These are phyloP conservation scores for Vitis vinifera DNA, from an alignment of 164 flowering plant genomes.

Conservation along the genomic window ASM3070453v1 NC_081822.1:10269501-10270000, in stretches of 20 bases:
- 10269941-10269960: neutral
- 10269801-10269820: conserved; percentile 1
- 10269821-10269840: conserved; percentile 6
- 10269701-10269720: neutral
- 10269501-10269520: conserved; percentile 20
- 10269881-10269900: conserved; percentile 18
- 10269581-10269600: conserved; percentile 36
- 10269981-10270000: conserved; percentile 10
- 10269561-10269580: conserved; percentile 40
- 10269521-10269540: conserved; percentile 28
- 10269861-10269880: conserved; percentile 22
- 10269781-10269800: neutral
- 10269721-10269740: neutral
- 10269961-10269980: neutral
- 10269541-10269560: conserved; percentile 32
- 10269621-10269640: neutral
- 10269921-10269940: neutral
- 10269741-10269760: neutral
- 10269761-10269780: neutral
- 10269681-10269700: too few species aligned
- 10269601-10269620: neutral
- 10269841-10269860: conserved; percentile 14
- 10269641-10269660: conserved; percentile 3
- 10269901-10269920: too few species aligned
- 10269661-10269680: conserved; percentile 18